A percentile compares a stretch with the other conserved stretches of the same genome.
These are phyloP conservation scores for Quercus berberidifolia DNA, from an alignment of 306 rosid species.

Conservation along the genomic window DNA sequence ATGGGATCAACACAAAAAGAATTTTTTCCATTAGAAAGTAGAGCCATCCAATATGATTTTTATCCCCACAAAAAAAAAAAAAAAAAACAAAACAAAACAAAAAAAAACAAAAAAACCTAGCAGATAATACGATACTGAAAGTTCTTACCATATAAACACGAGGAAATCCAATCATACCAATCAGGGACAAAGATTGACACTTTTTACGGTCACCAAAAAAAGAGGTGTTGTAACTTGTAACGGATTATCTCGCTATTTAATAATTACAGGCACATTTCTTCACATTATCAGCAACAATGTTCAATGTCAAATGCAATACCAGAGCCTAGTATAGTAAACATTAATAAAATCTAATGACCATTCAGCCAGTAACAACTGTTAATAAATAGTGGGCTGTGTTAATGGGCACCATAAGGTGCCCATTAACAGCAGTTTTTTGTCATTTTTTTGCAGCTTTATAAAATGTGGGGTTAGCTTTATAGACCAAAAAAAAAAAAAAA, in stretches of 20 bases:
- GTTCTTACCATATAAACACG: not conserved
- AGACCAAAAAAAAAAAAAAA: no score
- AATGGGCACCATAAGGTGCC: no score
- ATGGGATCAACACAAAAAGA: not conserved
- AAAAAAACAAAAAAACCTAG: no score
- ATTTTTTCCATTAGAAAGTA: not conserved
- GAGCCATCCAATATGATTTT: not conserved
- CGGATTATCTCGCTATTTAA: not conserved
- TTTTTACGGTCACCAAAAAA: not conserved
- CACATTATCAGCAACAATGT: not conserved
- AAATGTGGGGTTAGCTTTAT: no score
- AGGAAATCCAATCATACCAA: not conserved
- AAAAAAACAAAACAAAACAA: no score
- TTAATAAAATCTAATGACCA: not conserved
- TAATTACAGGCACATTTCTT: not conserved
- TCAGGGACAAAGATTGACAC: not conserved
- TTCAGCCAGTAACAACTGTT: not conserved
- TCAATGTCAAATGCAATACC: not conserved
- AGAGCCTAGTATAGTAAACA: not conserved
- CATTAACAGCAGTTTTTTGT: no score
- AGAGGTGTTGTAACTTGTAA: no score
- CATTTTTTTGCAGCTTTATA: no score
- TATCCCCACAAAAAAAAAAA: no score
- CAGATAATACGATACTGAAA: not conserved
- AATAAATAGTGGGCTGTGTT: not conserved